These are phyloP conservation scores for Thalassia testudinum DNA, from an alignment of 116 monocot species.

Conservation along the genomic window DNA sequence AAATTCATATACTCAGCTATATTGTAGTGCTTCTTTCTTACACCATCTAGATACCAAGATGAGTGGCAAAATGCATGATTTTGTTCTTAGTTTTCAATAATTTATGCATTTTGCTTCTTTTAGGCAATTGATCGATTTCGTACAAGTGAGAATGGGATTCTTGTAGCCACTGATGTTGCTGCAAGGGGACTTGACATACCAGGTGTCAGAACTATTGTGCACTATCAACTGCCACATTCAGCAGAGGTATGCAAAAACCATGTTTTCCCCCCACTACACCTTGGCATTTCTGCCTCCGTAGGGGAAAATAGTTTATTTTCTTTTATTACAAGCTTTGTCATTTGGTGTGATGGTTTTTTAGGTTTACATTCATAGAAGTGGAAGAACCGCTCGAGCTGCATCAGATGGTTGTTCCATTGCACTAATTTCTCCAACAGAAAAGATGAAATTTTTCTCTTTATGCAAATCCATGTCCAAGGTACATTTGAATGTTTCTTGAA, in stretches of 20 bases:
- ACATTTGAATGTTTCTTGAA: no score
- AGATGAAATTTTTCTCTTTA: conserved; percentile 73
- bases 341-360: conserved; percentile 7
- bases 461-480: conserved; percentile 95
- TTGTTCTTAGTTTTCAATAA: not conserved
- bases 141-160: conserved; percentile 52
- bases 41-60: no score
- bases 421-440: conserved; percentile 74
- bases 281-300: no score
- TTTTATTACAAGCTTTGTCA: not conserved
- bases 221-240: conserved; percentile 97
- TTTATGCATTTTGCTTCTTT: conserved; percentile 4
- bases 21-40: no score
- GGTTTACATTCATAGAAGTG: conserved; percentile 99
- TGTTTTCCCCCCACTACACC: no score
- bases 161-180: conserved; percentile 97
- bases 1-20: no score
- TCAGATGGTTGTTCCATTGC: conserved; percentile 90
- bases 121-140: conserved; percentile 97
- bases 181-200: conserved; percentile 97
- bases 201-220: conserved; percentile 88
- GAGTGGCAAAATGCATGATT: no score
- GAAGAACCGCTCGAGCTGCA: conserved; percentile 89
- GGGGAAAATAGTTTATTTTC: no score
- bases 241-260: conserved; percentile 56